Evolutionary conservation across 495 filamentous ascomycete genomes (phyloP), one percentile per base, ranked within the genome.

Genomic region (Hapsidospora chrysogenum): DNA sequence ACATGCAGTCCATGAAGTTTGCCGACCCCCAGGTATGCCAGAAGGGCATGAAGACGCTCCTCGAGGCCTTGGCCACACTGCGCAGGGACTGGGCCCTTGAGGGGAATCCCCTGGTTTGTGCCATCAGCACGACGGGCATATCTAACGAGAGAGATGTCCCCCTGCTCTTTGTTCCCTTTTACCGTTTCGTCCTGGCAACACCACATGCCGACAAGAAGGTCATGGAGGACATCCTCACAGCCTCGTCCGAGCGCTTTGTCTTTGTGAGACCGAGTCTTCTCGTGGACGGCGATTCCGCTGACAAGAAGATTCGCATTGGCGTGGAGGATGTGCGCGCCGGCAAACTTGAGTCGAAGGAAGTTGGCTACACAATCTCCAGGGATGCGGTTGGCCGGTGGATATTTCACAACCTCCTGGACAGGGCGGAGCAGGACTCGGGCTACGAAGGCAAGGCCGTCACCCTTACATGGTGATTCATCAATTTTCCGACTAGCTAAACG

Each of bases 181-280:
- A 70, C 43, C 43, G 56, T 22, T 50, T 51, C 48, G 3, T 64
- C 16, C 49, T 71, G 11, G 40, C 43, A 26, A 49, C 52, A 9
- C 60, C 66, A 29, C 70, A 70, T 34, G 53, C 34, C 3, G 70
- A 76, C 41, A 76, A 76, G 61, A 38, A 43, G 41, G 48, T 50
- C 4, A 41, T 41, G 40, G 40, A 41, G 35, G 15, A 25, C 13
- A 10, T 1, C 4, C 40, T 41, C 3, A 23, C 32, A 6, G 40
- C 13, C 17, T 36, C 33, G 29, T 15, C 11, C 21, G 40, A 41
- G 35, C 28, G 17, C 29, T 41, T 10, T 13, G 32, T 29, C 15
- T 16, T 41, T 21, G 34, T 41, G 11, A 28, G 40, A 7, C 29
- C 38, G 15, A 52, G 47, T 20, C 13, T 47, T 8, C 41, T 55